Evolutionary conservation across 306 rosid species (phyloP), one percentile per base, ranked within the genome.

Genomic region (Gastrolobium villosum): DNA sequence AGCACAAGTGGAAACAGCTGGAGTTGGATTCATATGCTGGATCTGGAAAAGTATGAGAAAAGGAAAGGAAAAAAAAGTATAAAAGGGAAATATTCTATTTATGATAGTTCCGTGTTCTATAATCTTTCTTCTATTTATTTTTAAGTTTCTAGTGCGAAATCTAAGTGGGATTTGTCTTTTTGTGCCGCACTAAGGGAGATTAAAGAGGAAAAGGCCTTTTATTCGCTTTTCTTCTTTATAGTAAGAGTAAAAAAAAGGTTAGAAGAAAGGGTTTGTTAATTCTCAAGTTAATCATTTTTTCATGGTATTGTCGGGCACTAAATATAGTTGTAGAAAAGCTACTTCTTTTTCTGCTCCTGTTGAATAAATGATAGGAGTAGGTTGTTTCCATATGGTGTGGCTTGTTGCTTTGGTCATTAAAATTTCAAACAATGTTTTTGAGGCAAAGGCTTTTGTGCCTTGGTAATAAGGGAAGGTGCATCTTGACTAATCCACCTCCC

Each of bases 61-160:
- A 65, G 53, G 84, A 71, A 77, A 71, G 65, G 50, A 68, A 70
- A 78, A 70, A 78, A 15, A 44, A 67, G 78, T 55, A 79, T 72
- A 72, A 75, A 75, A 80, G 81, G 81, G 53, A 81, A 85, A 64
- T 60, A 48, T 77, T 75, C 75, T 74, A 36, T 56, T 46, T 30
- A 59, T 72, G 70, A 60, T 82, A 74, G 87, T 87, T 90, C 82
- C 97, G 91, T 94, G 91, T 81, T 86, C 79, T 70, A 53, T 81
- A 74, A 83, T 81, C 81, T 76, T 84, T 90, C 91, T 78, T 82
- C 48, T 61, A 57, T 32, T 72, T 74, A 44, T 53, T 53, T 70
- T 43, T 37, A 6, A 43, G 76, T 59, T 67, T 50, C 61, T 69
- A 57, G 71, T 78, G 83, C 75, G 84, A 64, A 74, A 46, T 76